Percentiles rank a stretch among this genome's conserved stretches.
These are phyloP conservation scores for Colletotrichum orchidophilum DNA, from an alignment of 2,329 filamentous ascomycete genomes.

Conservation along the genomic window DNA sequence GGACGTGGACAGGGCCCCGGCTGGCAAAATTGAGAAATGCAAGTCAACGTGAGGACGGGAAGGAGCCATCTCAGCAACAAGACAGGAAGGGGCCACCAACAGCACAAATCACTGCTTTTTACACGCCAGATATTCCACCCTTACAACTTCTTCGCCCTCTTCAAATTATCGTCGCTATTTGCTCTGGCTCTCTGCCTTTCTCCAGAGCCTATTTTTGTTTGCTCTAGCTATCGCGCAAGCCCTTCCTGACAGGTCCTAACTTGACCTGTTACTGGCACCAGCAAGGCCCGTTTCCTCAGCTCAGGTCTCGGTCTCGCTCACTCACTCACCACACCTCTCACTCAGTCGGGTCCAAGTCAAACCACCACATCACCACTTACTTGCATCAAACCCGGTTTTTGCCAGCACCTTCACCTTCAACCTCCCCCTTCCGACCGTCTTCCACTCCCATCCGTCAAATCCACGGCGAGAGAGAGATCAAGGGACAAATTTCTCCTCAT, in stretches of 20 bases:
- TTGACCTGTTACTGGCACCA: background rate
- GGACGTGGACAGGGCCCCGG: slow-evolving; percentile 6
- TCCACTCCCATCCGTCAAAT: background rate
- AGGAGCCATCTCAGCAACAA: slow-evolving; percentile 28
- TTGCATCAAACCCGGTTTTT: slow-evolving; percentile 29
- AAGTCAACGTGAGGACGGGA: background rate
- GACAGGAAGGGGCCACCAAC: slow-evolving; percentile 21
- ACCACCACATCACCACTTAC: slow-evolving; percentile 35
- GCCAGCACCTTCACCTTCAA: slow-evolving; percentile 23
- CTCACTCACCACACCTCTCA: background rate
- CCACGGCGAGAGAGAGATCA: background rate
- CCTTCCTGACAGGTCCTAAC: background rate
- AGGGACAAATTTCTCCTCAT: background rate
- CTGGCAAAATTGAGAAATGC: slow-evolving; percentile 11
- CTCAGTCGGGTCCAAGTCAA: slow-evolving; percentile 18
- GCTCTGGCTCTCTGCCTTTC: background rate
- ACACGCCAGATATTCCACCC: slow-evolving; percentile 13
- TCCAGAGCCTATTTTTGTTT: background rate
- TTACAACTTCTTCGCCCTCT: background rate
- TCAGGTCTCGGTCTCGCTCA: background rate
- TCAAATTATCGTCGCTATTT: slow-evolving; percentile 14
- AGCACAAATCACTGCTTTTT: background rate
- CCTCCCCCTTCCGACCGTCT: background rate
- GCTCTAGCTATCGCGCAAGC: background rate
- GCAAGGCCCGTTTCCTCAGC: background rate